These are phyloP conservation scores for Arachnopeziza araneosa DNA, from an alignment of 2,329 filamentous ascomycete genomes.

Conservation along the genomic window DNA sequence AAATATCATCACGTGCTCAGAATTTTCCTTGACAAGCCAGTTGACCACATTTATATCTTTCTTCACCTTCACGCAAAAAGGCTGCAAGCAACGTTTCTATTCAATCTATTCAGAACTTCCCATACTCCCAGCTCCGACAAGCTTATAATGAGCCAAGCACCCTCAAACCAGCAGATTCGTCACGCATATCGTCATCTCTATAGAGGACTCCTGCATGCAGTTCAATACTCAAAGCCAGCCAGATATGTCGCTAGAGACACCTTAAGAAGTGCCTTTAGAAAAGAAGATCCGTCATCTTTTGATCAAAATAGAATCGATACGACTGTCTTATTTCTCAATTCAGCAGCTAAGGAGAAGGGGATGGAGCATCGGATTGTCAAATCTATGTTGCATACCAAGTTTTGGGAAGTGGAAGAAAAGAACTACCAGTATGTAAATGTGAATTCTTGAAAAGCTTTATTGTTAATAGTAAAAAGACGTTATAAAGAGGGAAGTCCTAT, in stretches of 20 bases:
- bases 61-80: not conserved
- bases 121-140: not conserved
- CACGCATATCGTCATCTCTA: constrained; percentile 67
- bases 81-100: not conserved
- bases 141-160: not conserved
- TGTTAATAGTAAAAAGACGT: not conserved
- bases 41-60: not conserved
- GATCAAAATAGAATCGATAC: constrained; percentile 50
- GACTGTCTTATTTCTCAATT: constrained; percentile 65
- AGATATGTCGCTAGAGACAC: constrained; percentile 57
- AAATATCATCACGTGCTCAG: not conserved
- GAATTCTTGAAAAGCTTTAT: not conserved
- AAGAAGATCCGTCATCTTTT: constrained; percentile 40
- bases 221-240: constrained; percentile 65
- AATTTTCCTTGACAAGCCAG: not conserved
- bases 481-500: not conserved
- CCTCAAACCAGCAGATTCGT: not conserved
- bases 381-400: constrained; percentile 52
- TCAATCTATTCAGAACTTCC: not conserved
- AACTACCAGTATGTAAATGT: constrained; percentile 3
- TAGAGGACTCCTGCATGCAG: constrained; percentile 59
- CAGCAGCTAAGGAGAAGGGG: constrained; percentile 57
- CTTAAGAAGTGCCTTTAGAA: constrained; percentile 53
- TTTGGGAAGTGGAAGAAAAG: constrained; percentile 10
- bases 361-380: constrained; percentile 69